These are phyloP conservation scores for Cunninghamia lanceolata DNA, from an alignment of 75 land plant species.

Conservation along the genomic window DNA sequence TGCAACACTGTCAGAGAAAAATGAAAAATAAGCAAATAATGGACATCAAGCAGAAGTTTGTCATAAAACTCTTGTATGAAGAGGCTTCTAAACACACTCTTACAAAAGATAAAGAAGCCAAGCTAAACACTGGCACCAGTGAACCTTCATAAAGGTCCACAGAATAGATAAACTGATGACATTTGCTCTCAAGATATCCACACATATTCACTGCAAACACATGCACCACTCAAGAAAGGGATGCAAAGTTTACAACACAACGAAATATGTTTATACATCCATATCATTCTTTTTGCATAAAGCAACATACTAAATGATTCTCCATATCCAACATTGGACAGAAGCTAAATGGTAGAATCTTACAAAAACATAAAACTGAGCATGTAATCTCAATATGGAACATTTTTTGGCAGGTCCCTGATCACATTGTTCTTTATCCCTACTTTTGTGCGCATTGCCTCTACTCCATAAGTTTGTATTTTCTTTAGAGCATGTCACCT, in stretches of 20 bases:
- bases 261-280: not conserved
- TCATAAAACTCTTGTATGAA: too few species aligned
- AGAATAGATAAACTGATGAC: too few species aligned
- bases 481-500: conserved; percentile 62
- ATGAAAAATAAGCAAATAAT: not conserved
- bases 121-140: too few species aligned
- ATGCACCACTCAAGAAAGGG: too few species aligned
- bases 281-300: not conserved
- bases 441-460: conserved; percentile 76
- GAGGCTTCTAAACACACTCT: too few species aligned
- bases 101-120: too few species aligned
- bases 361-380: not conserved
- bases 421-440: conserved; percentile 93
- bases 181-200: too few species aligned
- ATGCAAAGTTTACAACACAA: too few species aligned
- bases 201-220: too few species aligned
- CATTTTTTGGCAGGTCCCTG: conserved; percentile 87
- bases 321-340: not conserved
- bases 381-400: conserved; percentile 39
- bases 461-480: conserved; percentile 59
- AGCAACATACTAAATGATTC: not conserved
- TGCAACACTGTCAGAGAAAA: not conserved
- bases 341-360: not conserved
- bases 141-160: too few species aligned
- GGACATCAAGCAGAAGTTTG: not conserved